Evolutionary conservation across 805 yeast genomes (phyloP).

Genomic region (Kodamaea laetipori): DNA sequence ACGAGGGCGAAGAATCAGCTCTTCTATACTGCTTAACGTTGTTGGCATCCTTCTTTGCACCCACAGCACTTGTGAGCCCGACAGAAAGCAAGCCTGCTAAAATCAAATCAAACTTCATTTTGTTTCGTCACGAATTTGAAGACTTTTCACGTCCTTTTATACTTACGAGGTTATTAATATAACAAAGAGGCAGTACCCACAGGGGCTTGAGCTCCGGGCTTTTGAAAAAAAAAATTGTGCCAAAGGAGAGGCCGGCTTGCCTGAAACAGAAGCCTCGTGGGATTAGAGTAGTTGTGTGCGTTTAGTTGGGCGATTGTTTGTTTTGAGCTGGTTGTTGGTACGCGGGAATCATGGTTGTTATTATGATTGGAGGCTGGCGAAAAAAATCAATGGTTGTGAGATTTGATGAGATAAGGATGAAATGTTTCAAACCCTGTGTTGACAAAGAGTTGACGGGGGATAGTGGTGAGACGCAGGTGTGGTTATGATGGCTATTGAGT

Average conservation of each 20-base stretch:
- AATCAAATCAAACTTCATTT: constrained; percentile 7
- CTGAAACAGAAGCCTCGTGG: no score
- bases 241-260: not conserved
- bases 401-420: no score
- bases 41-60: constrained; percentile 11
- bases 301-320: no score
- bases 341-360: no score
- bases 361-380: no score
- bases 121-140: not conserved
- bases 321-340: no score
- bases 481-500: no score
- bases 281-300: no score
- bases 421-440: no score
- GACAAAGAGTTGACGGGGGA: no score
- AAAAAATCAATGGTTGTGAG: no score
- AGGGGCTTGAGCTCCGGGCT: constrained; percentile 1
- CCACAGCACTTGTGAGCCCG: constrained; percentile 8
- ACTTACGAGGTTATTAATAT: not conserved
- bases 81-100: constrained; percentile 3
- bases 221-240: not conserved
- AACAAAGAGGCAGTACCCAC: constrained; percentile 4
- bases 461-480: no score
- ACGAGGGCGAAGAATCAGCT: not conserved
- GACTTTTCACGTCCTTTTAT: constrained; percentile 1
- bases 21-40: constrained; percentile 12